A percentile compares a stretch with the other conserved stretches of the same genome.
phyloP scores from a whole-genome alignment of 306 rosid genomes.

The Lablab purpureus region DNA sequence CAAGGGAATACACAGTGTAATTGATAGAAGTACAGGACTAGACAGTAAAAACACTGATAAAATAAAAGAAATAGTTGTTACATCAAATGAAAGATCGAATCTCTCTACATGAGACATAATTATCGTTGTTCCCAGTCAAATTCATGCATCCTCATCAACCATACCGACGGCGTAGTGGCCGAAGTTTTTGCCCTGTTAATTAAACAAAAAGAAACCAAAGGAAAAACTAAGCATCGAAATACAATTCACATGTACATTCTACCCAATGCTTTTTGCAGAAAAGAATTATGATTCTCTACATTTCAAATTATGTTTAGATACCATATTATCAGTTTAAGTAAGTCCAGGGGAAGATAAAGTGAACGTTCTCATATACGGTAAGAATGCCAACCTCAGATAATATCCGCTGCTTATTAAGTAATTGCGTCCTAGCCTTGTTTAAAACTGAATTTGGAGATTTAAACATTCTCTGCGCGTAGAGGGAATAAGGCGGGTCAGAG shows the following conservation, averaged over 20 bases:
- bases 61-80: not conserved
- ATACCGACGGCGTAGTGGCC: slow-evolving; percentile 72
- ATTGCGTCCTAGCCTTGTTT: slow-evolving; percentile 91
- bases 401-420: slow-evolving; percentile 81
- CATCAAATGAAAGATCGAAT: not conserved
- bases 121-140: not conserved
- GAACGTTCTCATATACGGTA: not conserved
- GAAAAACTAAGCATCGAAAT: not conserved
- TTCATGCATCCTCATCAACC: slow-evolving; percentile 61
- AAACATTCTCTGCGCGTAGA: slow-evolving; percentile 72
- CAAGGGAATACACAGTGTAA: not conserved
- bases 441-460: slow-evolving; percentile 83
- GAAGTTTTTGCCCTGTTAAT: slow-evolving; percentile 73
- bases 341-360: not conserved
- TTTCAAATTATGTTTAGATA: not conserved
- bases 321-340: not conserved
- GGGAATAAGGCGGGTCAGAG: not conserved
- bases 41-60: not conserved
- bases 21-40: not conserved
- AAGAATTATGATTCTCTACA: not conserved
- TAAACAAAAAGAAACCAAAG: not conserved
- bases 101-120: not conserved
- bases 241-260: not conserved
- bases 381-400: slow-evolving; percentile 70
- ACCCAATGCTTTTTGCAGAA: not conserved